These are phyloP conservation scores for Globisporangium echinulatum DNA, from an alignment of 352 stramenopile genomes.

Conservation along the genomic window DNA sequence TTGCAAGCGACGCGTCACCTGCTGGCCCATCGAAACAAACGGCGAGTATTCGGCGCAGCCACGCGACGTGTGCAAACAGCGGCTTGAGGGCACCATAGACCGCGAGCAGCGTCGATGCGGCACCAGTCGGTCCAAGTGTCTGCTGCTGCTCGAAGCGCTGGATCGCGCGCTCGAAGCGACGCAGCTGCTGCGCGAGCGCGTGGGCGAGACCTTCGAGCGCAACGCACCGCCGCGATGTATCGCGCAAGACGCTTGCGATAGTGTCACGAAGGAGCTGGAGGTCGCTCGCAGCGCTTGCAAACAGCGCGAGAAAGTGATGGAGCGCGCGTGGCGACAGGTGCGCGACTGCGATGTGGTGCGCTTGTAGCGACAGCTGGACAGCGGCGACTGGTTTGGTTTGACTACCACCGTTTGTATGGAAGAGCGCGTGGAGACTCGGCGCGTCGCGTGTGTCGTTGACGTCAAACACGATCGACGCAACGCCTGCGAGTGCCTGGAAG, in stretches of 20 bases:
- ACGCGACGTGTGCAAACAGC: slow-evolving; percentile 36
- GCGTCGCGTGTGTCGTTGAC: slow-evolving; percentile 1
- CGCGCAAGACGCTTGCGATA: not conserved
- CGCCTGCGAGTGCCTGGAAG: slow-evolving; percentile 50
- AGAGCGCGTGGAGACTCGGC: slow-evolving; percentile 9
- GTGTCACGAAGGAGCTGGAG: slow-evolving; percentile 50
- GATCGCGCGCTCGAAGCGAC: slow-evolving; percentile 19
- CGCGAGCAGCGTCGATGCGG: slow-evolving; percentile 35
- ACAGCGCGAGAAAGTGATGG: slow-evolving; percentile 21
- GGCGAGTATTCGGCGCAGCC: slow-evolving; percentile 28
- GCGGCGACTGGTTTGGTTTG: slow-evolving; percentile 12
- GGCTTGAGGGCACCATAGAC: slow-evolving; percentile 34
- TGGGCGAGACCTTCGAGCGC: slow-evolving; percentile 45
- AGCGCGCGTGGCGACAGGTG: slow-evolving; percentile 50
- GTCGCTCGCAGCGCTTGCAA: slow-evolving; percentile 29
- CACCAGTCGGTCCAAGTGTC: no score
- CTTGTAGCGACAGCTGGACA: slow-evolving; percentile 9
- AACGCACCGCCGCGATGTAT: slow-evolving; percentile 17
- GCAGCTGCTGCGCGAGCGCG: slow-evolving; percentile 28
- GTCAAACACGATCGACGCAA: slow-evolving; percentile 51
- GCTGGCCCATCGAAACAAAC: slow-evolving; percentile 26
- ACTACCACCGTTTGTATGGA: slow-evolving; percentile 7
- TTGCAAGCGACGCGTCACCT: slow-evolving; percentile 13
- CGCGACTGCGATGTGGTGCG: slow-evolving; percentile 13
- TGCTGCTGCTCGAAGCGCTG: slow-evolving; percentile 2